Base-by-base conservation (phyloP, 2,329 filamentous ascomycete species). In the Nigrospora osmanthi region DNA sequence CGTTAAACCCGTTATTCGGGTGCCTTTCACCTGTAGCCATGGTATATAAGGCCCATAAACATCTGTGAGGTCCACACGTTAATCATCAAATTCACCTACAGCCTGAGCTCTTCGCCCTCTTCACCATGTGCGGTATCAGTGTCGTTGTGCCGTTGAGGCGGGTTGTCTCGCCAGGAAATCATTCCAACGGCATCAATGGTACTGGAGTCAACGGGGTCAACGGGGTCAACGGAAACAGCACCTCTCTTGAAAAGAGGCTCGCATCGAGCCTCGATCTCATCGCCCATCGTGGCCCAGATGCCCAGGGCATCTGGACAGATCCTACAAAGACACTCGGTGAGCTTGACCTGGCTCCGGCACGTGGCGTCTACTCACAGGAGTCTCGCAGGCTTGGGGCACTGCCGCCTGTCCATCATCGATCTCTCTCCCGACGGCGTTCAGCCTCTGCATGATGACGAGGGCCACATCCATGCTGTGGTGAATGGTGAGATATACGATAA, bases 401-500 rank as follows among this genome's bases (percentile, higher is more conserved):
- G 66, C 38, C 67, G 74, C n/a, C 61, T 78, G 11, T 65, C 72
- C 14, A 77, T 78, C 54, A 73, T 74, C 49, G 75, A 78, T 49
- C 65, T 77, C 0, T 68, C 65, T 9, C 57, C 66, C 0, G 57
- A 58, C n/a, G 75, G 70, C 2, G 54, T 57, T 5, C 75, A 78
- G 50, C 75, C 75, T 2, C 57, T 73, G 38, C 64, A 69, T 43
- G 60, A 63, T 49, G 46, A 52, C 11, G 57, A 66, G 14, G 55
- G 58, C 16, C 49, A 50, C 1, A 62, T 80, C 15, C 75, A 80
- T 54, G 75, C 74, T 2, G 69, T 80, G n/a, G 72, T 80, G 19
- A 80, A 78, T 47, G 76, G 78, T 28, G 76, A 80, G 55, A 64
- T 81, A n/a, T 81, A 81, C 53, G 70, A 72, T 49, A 63, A 69